Base-by-base conservation (phyloP, 768 basidiomycete species). In the Termitomyces sp. region DNA sequence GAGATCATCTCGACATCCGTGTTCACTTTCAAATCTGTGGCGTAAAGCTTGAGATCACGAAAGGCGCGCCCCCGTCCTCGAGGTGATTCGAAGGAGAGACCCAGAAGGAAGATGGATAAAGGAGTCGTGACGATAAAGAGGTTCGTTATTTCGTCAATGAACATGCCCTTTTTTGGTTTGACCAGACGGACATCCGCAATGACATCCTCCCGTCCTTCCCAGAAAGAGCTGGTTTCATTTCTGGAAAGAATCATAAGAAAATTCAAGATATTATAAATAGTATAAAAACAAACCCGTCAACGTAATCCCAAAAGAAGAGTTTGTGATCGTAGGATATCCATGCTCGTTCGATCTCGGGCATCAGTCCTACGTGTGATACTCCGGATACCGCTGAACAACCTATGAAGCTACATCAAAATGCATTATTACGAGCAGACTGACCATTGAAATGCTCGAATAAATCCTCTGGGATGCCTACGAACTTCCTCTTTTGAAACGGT, bases 261-360 rank as follows among this genome's bases (percentile, higher is more conserved):
- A 59, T 45, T 56, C 24, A 46, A 55, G 13, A 57, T 44, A 5
- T 32, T n/a, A n/a, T n/a, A 18, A 44, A 32, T 44, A 38, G 42
- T 45, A 44, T 38, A 35, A 53, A 15, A 55, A 78, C 90, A 59
- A 66, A 96, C 96, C 94, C 93, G 66, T 96, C 92, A 39, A 88
- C 78, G 72, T 97, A 99, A 74, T 99, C 94, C 97, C 97, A 98
- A 24, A 99, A 78, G 69, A 97, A 92, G 38, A 99, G 79, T 67
- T 93, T 92, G 73, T 95, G 88, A 76, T 98, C 94, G 60, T 96
- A 90, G 11, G 93, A 90, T 65, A 98, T 90, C 94, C 95, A 99
- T 0, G 91, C 95, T 50, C 94, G 85, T 67, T 96, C 94, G 63
- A 98, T 92, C 67, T 96, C 92, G 28, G 94, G 88, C 71, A 98